Evolutionary conservation across 2,329 filamentous ascomycete genomes (phyloP).

Genomic region (Gnomoniopsis smithogilvyi): DNA sequence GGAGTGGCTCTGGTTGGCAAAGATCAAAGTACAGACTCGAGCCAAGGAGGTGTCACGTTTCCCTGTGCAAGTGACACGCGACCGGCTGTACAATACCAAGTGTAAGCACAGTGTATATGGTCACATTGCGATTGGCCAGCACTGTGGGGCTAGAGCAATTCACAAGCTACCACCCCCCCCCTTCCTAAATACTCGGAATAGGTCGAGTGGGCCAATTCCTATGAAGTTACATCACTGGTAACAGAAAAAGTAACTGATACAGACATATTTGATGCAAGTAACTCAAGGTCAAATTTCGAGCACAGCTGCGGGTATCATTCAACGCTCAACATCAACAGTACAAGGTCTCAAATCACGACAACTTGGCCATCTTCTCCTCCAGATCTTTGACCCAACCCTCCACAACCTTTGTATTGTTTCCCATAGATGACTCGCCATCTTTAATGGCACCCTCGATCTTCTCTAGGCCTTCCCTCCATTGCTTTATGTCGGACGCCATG

Average conservation of each 20-base stretch:
- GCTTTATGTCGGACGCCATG: constrained; percentile 71
- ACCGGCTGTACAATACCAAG: not conserved
- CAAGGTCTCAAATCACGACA: constrained; percentile 35
- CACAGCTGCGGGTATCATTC: constrained; percentile 33
- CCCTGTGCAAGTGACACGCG: not conserved
- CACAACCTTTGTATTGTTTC: constrained; percentile 78
- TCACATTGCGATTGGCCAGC: not conserved
- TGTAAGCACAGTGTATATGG: not conserved
- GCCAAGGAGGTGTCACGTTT: not conserved
- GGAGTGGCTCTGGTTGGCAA: not conserved
- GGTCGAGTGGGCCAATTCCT: too few species aligned
- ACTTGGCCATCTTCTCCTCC: constrained; percentile 68
- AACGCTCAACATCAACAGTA: constrained; percentile 21
- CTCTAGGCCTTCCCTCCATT: constrained; percentile 20
- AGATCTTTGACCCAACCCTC: constrained; percentile 86
- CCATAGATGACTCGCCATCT: constrained; percentile 67
- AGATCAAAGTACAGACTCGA: not conserved
- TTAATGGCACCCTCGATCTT: constrained; percentile 53
- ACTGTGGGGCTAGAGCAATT: not conserved
- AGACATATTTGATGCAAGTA: not conserved
- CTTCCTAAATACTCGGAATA: too few species aligned
- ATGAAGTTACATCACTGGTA: too few species aligned
- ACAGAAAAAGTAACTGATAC: not conserved
- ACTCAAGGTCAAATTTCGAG: not conserved
- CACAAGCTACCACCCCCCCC: too few species aligned